Base-by-base conservation (phyloP, 2,329 filamentous ascomycete genomes). In the Thermoascus crustaceus region DNA sequence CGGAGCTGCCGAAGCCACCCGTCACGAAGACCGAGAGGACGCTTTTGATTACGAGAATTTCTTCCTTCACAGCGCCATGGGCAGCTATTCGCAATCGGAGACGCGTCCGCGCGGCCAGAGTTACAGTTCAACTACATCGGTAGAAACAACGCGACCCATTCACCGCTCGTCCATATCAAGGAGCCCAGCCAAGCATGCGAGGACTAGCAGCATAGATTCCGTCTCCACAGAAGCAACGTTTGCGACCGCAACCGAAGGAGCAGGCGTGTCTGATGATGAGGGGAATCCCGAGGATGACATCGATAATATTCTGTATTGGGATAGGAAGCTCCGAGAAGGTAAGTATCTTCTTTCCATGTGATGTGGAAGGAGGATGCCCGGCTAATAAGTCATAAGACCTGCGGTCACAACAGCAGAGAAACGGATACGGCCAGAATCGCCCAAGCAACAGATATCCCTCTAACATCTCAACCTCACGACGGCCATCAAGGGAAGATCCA, bases 1-100 rank as follows among this genome's bases (percentile, higher is more conserved):
- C 36, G 71, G 75, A 34, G 72, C 73, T 6, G 64, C 82, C 36
- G 71, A 75, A 34, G 72, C 73, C 6, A 64, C 82, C 4, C 85
- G 86, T 0, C 89, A 96, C 52, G 89, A 96, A 63, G 87, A 95
- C 57, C 82, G 89, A 13, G 80, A 88, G 46, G 89, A 96, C 58
- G 88, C 88, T 1, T 96, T 96, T 52, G 89, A 96, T 57, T 96
- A 96, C 44, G 85, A 94, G 58, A 81, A 94, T 55, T 95, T 95
- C 63, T 94, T 94, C 58, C 71, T 95, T 9, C 87, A 95, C 58
- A 94, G 85, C 47, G 86, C 87, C 7, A 80, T 95, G 73, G 87
- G 86, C 4, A 86, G 63, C 37, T 68, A 61, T 39, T 55, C 61
- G 6, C 52, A 49, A 17, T 35, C 42, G 21, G 39, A 41, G 25